Conservation (phyloP, 768 basidiomycete genomes). For the Clitopilus hobsonii region DNA sequence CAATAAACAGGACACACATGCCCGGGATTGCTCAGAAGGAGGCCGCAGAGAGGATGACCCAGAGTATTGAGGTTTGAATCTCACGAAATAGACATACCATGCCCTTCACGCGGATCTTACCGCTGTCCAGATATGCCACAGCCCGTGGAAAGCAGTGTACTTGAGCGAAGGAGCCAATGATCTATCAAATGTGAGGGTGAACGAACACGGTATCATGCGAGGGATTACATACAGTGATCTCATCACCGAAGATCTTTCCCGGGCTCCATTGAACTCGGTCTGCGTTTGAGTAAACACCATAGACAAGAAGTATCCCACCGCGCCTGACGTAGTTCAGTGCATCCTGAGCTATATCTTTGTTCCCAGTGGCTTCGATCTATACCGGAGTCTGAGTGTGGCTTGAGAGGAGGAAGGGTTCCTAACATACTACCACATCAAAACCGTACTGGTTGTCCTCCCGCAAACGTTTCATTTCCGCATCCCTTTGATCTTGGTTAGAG, state of each 20-base stretch:
- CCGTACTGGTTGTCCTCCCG: slow-evolving; percentile 73
- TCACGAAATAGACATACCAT: slow-evolving; percentile 23
- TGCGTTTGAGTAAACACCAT: slow-evolving; percentile 72
- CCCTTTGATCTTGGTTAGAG: slow-evolving; percentile 38
- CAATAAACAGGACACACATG: too few species aligned
- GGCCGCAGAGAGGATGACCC: background rate
- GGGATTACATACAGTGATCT: slow-evolving; percentile 44
- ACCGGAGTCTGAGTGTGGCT: too few species aligned
- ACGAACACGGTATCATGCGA: too few species aligned
- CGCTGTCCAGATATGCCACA: slow-evolving; percentile 70
- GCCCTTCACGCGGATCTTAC: slow-evolving; percentile 62
- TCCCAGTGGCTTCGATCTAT: slow-evolving; percentile 51
- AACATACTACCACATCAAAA: slow-evolving; percentile 61
- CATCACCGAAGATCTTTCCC: slow-evolving; percentile 71
- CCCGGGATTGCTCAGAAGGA: too few species aligned
- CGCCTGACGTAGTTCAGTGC: slow-evolving; percentile 72
- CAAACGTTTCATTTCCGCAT: slow-evolving; percentile 61
- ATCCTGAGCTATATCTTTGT: slow-evolving; percentile 66
- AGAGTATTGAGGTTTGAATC: background rate
- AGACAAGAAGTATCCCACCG: slow-evolving; percentile 67
- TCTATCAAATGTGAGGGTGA: slow-evolving; percentile 28
- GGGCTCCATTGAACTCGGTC: slow-evolving; percentile 70
- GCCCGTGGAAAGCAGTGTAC: slow-evolving; percentile 77
- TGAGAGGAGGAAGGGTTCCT: too few species aligned
- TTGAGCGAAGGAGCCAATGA: slow-evolving; percentile 78